These are phyloP conservation scores for Barbarea vulgaris DNA, from an alignment of 345 rosid genomes.

Conservation along the genomic window DNA sequence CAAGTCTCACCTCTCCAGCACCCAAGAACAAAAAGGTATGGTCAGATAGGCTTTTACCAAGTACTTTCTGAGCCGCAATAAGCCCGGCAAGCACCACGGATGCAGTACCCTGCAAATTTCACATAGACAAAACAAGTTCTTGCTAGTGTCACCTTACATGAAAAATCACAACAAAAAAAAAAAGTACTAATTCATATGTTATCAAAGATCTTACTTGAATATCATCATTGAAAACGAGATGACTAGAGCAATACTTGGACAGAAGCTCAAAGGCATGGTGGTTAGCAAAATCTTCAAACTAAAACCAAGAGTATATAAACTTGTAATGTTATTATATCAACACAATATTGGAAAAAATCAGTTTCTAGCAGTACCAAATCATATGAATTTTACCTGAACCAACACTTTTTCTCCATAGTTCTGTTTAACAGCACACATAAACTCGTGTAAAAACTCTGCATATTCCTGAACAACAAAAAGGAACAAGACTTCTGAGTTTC, in stretches of 20 bases:
- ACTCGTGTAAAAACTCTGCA: conserved; percentile 83
- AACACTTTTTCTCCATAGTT: conserved; percentile 93
- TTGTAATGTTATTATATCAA: not conserved
- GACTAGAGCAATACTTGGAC: conserved; percentile 67
- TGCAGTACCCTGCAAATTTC: conserved; percentile 76
- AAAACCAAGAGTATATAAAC: conserved; percentile 38
- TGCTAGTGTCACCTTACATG: not conserved
- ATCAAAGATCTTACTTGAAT: conserved; percentile 62
- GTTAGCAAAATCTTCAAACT: conserved; percentile 99
- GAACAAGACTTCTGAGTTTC: conserved; percentile 27
- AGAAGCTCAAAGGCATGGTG: conserved; percentile 94
- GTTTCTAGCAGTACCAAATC: not conserved
- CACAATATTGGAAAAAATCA: conserved; percentile 1
- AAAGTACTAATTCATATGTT: not conserved
- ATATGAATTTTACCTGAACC: conserved; percentile 60
- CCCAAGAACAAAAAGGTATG: conserved; percentile 90
- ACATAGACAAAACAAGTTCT: not conserved
- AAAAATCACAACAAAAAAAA: conserved; percentile 2
- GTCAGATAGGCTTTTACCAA: conserved; percentile 72
- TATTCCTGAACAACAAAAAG: conserved; percentile 61
- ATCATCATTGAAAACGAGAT: conserved; percentile 97
- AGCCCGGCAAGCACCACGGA: conserved; percentile 94
- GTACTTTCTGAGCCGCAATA: conserved; percentile 66
- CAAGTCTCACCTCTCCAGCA: conserved; percentile 83
- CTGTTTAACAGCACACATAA: conserved; percentile 90